Evolutionary conservation across 768 basidiomycete genomes (phyloP).

Genomic region (Agaricus sinodeliciosus): DNA sequence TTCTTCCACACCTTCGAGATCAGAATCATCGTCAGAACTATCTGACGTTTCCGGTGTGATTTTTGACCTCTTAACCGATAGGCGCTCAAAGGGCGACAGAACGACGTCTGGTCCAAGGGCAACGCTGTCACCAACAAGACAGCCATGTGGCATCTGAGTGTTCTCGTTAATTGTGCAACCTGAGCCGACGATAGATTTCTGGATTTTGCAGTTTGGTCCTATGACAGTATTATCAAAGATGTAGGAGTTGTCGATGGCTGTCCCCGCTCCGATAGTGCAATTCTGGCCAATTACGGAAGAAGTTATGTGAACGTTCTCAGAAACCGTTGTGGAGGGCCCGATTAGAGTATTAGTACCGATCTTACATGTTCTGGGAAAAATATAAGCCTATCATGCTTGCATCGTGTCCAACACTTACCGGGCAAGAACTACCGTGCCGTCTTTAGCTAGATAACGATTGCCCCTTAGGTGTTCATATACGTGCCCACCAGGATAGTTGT

Average conservation of each 20-base stretch:
- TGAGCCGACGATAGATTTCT: conserved; percentile 76
- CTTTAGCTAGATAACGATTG: conserved; percentile 83
- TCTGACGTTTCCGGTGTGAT: conserved; percentile 9
- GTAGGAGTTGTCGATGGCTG: conserved; percentile 69
- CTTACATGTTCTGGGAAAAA: conserved; percentile 52
- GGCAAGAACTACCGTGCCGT: conserved; percentile 73
- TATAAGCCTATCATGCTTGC: background rate
- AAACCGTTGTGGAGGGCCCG: conserved; percentile 67
- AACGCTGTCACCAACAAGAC: conserved; percentile 78
- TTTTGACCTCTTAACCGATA: conserved; percentile 45
- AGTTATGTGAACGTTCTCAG: conserved; percentile 57
- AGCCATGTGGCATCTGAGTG: conserved; percentile 64
- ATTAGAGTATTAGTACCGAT: conserved; percentile 80
- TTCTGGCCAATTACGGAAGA: conserved; percentile 75
- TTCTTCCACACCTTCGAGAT: conserved; percentile 61
- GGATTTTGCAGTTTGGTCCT: conserved; percentile 64
- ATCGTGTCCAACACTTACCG: conserved; percentile 41
- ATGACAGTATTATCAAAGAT: conserved; percentile 76
- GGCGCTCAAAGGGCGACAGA: conserved; percentile 62
- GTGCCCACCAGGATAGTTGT: conserved; percentile 80
- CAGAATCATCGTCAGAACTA: conserved; percentile 45
- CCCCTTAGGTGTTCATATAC: conserved; percentile 83
- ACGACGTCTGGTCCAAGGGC: conserved; percentile 66
- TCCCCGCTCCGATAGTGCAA: conserved; percentile 66
- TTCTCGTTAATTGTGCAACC: conserved; percentile 66